These are phyloP conservation scores for Auxenochlorella pyrenoidosa DNA, from an alignment of 139 green algal species.

Conservation along the genomic window DNA sequence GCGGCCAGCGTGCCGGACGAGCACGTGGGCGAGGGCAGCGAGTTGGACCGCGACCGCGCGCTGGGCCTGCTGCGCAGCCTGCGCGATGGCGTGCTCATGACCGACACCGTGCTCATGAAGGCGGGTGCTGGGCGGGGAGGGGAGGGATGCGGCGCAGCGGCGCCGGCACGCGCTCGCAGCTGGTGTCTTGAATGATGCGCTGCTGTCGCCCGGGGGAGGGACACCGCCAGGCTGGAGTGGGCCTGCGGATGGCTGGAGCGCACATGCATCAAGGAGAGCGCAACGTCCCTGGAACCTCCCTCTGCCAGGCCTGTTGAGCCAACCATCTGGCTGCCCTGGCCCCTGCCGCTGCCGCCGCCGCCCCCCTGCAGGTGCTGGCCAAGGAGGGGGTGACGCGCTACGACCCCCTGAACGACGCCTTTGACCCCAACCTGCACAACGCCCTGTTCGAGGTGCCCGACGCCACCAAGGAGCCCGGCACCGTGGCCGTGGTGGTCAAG, in stretches of 20 bases:
- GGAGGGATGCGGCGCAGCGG: neutral
- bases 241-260: too few species aligned
- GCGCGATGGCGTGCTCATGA: constrained; percentile 88
- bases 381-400: constrained; percentile 78
- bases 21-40: constrained; percentile 49
- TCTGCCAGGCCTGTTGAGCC: too few species aligned
- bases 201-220: too few species aligned
- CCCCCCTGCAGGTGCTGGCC: constrained; percentile 69
- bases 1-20: constrained; percentile 66
- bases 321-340: neutral
- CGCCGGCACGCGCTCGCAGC: neutral
- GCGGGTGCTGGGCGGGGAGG: constrained; percentile 40
- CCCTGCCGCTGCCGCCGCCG: neutral
- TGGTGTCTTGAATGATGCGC: too few species aligned
- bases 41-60: constrained; percentile 58
- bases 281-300: too few species aligned
- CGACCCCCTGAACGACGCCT: constrained; percentile 79
- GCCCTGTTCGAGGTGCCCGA: constrained; percentile 93
- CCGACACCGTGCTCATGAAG: constrained; percentile 85
- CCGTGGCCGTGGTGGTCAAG: constrained; percentile 86
- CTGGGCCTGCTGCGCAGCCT: constrained; percentile 72
- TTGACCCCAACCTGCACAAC: constrained; percentile 96
- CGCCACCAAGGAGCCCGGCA: constrained; percentile 76
- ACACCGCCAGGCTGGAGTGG: too few species aligned
- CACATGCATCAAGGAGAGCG: too few species aligned